Evolutionary conservation across 805 yeast genomes (phyloP), one percentile per base, ranked within the genome.

Genomic region (Hanseniaspora taiwanica): DNA sequence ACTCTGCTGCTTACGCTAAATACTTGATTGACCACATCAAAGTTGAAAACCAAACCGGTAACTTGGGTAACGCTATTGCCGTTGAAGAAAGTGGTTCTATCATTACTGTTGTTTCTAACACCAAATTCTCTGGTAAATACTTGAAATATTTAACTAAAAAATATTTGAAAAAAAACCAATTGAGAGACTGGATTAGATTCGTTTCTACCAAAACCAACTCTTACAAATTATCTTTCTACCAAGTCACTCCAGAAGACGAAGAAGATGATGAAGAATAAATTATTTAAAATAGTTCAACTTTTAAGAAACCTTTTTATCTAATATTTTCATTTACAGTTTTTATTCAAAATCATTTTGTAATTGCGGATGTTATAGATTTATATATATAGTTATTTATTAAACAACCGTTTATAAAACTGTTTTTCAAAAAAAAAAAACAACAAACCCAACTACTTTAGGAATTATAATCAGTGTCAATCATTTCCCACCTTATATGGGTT

Each of bases 181-280:
- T 89, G 76, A 86, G 96, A 78, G 97, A 91, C 78, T 89, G 97
- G 97, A 87, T 89, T 72, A 91, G 97, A 79, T 87, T 89, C 64
- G 95, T 89, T 56, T 83, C 97, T 54, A 79, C 81, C 64, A 81
- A 86, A 76, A 82, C 83, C 72, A 84, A 87, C 81, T 79, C 77
- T 69, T 91, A 91, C 84, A 82, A 82, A 71, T 78, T 89, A 76
- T 87, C 91, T 71, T 89, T 89, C 96, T 91, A 84, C 96, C 85
- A 93, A 70, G 91, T 89, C 68, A 86, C 89, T 60, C 89, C 83
- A 60, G 94, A 87, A 62, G 96, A 87, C 63, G 84, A 77, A 59
- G 96, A 82, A 66, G 94, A 81, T 58, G 96, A 84, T 62, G 96
- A 86, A 68, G 85, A 42, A 45, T 51, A 44, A 47, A 39, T 39